Conservation (phyloP, 192 early-diverging fungal species). For the Coemansia sp. region DNA sequence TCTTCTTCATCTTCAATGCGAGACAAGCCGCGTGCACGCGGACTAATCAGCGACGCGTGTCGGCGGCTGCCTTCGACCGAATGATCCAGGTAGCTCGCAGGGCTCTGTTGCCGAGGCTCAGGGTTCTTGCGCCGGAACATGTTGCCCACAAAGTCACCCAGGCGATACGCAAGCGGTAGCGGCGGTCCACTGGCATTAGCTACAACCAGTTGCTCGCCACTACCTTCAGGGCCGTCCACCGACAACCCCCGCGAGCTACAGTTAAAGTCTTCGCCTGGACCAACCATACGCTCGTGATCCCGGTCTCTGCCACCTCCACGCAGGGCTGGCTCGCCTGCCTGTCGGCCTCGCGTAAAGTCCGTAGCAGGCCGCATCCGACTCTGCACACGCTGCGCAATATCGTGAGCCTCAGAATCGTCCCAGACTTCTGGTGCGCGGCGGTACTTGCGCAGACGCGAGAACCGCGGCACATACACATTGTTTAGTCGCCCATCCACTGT, state of each 20-base stretch:
- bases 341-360: constrained; percentile 1
- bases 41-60: constrained; percentile 16
- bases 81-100: constrained; percentile 21
- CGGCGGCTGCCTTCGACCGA: constrained; percentile 12
- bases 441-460: constrained; percentile 47
- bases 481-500: constrained; percentile 39
- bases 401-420: constrained; percentile 50
- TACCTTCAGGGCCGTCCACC: constrained; percentile 33
- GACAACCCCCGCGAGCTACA: constrained; percentile 16
- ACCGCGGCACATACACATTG: constrained; percentile 35
- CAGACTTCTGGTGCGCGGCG: constrained; percentile 48
- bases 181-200: constrained; percentile 1
- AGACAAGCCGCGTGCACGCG: constrained; percentile 21
- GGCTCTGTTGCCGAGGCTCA: constrained; percentile 10
- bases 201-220: constrained; percentile 24
- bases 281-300: constrained; percentile 8
- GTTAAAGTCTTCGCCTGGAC: constrained; percentile 16
- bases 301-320: constrained; percentile 25
- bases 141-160: constrained; percentile 25
- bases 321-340: constrained; percentile 23
- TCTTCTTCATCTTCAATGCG: constrained; percentile 18
- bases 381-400: constrained; percentile 36
- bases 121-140: constrained; percentile 7
- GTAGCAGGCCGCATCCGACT: constrained; percentile 4
- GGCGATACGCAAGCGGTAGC: constrained; percentile 24